Conservation (phyloP, 169 alveolate species). For the Eimeria acervulina region DNA sequence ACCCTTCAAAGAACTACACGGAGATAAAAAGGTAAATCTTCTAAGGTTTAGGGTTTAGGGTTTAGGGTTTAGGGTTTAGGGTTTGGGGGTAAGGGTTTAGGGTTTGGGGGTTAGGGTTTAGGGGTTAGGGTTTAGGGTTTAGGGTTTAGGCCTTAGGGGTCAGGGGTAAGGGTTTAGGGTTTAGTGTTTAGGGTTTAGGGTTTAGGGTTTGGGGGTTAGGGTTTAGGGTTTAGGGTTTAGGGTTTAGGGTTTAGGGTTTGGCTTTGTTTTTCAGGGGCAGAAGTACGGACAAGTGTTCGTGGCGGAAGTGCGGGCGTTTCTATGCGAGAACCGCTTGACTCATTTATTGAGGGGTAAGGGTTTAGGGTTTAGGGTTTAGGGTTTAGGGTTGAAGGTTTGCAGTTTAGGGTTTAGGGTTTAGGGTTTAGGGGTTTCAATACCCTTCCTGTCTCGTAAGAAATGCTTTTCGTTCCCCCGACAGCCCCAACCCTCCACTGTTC, state of each 20-base stretch:
- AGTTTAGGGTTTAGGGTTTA: neutral
- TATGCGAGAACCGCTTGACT: slow-evolving; percentile 30
- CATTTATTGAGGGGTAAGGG: slow-evolving; percentile 17
- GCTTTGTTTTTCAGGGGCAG: neutral
- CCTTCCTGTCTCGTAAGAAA: neutral
- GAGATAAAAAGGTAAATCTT: slow-evolving; percentile 3
- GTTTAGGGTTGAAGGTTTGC: neutral
- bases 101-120: no score
- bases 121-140: no score
- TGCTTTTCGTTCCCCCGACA: neutral
- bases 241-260: neutral
- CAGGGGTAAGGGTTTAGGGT: no score
- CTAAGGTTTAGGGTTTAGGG: neutral
- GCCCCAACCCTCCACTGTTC: neutral
- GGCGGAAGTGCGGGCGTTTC: slow-evolving; percentile 26
- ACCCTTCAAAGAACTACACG: slow-evolving; percentile 40
- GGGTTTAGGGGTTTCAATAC: neutral
- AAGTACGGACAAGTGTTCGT: slow-evolving; percentile 47
- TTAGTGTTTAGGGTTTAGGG: no score
- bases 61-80: no score
- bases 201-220: no score
- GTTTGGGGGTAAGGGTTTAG: no score
- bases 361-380: neutral
- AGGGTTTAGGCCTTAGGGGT: no score
- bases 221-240: no score